Conservation (phyloP, 2,329 filamentous ascomycete species). For the Myriosclerotinia duriaeana region DNA sequence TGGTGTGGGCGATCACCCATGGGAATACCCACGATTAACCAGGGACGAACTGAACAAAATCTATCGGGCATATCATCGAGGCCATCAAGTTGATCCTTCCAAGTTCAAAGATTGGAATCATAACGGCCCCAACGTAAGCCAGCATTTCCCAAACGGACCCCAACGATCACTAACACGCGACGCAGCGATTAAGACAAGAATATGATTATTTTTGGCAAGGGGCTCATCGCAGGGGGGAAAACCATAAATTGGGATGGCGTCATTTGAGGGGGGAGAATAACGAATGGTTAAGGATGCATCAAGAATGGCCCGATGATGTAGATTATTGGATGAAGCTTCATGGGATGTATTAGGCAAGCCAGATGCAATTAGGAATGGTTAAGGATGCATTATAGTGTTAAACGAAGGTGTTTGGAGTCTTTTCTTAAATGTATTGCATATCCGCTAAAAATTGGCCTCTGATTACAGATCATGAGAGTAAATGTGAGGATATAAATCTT, state of each 20-base stretch:
- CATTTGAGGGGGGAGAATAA: constrained; percentile 16
- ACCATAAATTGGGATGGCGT: constrained; percentile 16
- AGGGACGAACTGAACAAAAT: constrained; percentile 30
- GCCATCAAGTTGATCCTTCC: constrained; percentile 23
- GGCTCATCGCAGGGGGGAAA: constrained; percentile 36
- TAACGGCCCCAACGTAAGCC: constrained; percentile 35
- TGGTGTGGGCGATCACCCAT: constrained; percentile 21
- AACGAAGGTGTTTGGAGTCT: neutral
- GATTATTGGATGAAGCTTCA: constrained; percentile 22
- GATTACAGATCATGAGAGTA: no score
- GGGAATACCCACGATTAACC: constrained; percentile 36
- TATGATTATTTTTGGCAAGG: constrained; percentile 38
- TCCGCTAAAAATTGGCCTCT: no score
- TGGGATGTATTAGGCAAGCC: neutral
- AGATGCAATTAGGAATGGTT: neutral
- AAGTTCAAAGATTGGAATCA: constrained; percentile 35
- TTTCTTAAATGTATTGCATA: no score
- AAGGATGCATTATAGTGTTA: neutral
- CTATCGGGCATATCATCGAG: constrained; percentile 12
- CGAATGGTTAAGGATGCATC: constrained; percentile 26
- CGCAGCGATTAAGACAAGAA: constrained; percentile 35
- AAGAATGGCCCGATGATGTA: constrained; percentile 26
- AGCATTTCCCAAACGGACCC: neutral
- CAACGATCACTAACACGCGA: constrained; percentile 5
- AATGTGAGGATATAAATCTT: no score